Evolutionary conservation across 768 basidiomycete genomes (phyloP), one percentile per base, ranked within the genome.

Genomic region (Boletus insuetus): DNA sequence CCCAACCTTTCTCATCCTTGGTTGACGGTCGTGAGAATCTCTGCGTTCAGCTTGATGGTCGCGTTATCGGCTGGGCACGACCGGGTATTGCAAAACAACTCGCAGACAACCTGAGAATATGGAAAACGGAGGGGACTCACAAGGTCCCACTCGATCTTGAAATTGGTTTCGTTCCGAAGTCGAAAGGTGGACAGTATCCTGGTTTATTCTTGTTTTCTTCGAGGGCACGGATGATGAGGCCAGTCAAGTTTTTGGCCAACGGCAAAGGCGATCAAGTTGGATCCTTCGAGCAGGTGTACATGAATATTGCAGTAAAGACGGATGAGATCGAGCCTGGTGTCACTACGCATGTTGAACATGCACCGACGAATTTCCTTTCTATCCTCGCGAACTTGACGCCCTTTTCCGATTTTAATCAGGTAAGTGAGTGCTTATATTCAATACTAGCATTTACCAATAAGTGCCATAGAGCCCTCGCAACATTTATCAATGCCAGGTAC

Each of bases 391-490:
- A 98, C 70, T 78, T 99, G 60, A 99, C 96, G 0, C 97, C 97
- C 1, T 99, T 99, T 78, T 98, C 95, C 41, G 96, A 99, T 73
- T 99, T 98, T 75, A 99, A 99, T 72, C 97, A 98, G 77, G 90
- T 93, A 58, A 64, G 82, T 64, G 37, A 22, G 0, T 16, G 9
- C 13, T 22, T n/a, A 11, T 31, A 13, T 38, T 48, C 14, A 44
- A 42, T 38, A 16, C 13, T 1, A 3, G 16, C 32, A 63, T 38
- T 55, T 17, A 56, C 29, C 29, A 22, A 56, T 20, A 22, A 24
- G 14, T 29, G 20, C 12, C 37, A 58, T 20, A 93, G 87, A 89
- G 87, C 74, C 91, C 91, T 26, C 84, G 91, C 66, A 94, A 94
- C 64, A 94, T 94, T 53, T 94, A 94, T 65, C 90, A 96, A 69